phyloP scores from a whole-genome alignment of 2,329 filamentous ascomycete species.

The Leptographium procerum region DNA sequence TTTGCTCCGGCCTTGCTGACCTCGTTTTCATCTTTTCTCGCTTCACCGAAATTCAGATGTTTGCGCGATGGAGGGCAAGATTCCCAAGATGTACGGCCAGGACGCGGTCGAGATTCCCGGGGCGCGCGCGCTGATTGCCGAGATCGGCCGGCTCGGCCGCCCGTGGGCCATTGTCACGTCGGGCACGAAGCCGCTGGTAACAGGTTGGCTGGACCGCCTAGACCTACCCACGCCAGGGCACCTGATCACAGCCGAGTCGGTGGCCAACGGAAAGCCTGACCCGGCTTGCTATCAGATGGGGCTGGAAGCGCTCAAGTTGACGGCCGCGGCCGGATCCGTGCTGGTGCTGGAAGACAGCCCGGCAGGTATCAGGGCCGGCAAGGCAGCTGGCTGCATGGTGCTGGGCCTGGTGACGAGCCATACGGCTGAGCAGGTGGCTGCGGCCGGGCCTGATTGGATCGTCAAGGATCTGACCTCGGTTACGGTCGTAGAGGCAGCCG shows the following conservation, averaged over 20 bases:
- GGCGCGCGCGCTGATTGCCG: constrained; percentile 56
- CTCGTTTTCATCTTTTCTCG: neutral
- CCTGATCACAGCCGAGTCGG: constrained; percentile 66
- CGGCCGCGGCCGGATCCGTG: constrained; percentile 32
- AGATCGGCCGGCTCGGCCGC: constrained; percentile 45
- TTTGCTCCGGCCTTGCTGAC: neutral
- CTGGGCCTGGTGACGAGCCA: constrained; percentile 81
- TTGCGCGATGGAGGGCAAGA: constrained; percentile 60
- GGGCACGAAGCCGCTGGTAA: constrained; percentile 55
- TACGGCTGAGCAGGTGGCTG: constrained; percentile 55
- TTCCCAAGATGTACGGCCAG: constrained; percentile 65
- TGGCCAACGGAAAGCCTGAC: constrained; percentile 65
- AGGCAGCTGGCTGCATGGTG: constrained; percentile 76
- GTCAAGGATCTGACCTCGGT: constrained; percentile 70
- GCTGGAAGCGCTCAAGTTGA: constrained; percentile 45
- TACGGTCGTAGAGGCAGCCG: constrained; percentile 43
- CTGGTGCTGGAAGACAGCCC: constrained; percentile 85
- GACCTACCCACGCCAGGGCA: constrained; percentile 52
- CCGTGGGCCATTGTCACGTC: constrained; percentile 85
- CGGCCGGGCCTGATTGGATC: constrained; percentile 79
- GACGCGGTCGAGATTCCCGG: constrained; percentile 83
- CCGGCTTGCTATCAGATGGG: constrained; percentile 63
- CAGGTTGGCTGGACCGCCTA: constrained; percentile 60
- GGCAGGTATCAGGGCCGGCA: constrained; percentile 71
- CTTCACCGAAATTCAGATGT: constrained; percentile 49